Evolutionary conservation across 1,284 basidiomycete species (phyloP).

Genomic region (Erythrobasidium hasegawianum): DNA sequence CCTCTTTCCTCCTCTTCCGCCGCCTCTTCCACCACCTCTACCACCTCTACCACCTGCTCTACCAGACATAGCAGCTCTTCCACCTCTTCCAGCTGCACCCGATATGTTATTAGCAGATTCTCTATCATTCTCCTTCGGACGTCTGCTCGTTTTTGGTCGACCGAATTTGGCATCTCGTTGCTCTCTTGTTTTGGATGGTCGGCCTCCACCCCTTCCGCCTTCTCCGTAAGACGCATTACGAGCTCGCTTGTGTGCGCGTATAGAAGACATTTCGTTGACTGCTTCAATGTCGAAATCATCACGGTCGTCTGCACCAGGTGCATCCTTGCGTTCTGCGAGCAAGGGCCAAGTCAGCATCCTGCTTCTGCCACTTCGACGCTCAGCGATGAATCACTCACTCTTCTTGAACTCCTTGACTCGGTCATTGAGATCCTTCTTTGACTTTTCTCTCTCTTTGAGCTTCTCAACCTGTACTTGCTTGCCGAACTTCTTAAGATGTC

Average conservation of each 20-base stretch:
- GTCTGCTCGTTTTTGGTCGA: conserved; percentile 61
- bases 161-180: conserved; percentile 75
- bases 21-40: conserved; percentile 49
- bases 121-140: conserved; percentile 73
- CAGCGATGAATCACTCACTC: conserved; percentile 63
- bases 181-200: conserved; percentile 57
- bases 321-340: conserved; percentile 43
- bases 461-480: conserved; percentile 92
- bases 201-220: conserved; percentile 42
- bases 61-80: conserved; percentile 48
- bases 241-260: conserved; percentile 52
- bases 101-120: conserved; percentile 62
- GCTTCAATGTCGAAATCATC: conserved; percentile 74
- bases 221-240: conserved; percentile 46
- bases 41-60: conserved; percentile 44
- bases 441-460: conserved; percentile 67
- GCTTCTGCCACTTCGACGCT: too few species aligned
- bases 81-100: conserved; percentile 47
- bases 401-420: conserved; percentile 77
- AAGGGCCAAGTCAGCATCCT: too few species aligned
- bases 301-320: conserved; percentile 62
- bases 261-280: conserved; percentile 65
- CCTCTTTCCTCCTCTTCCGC: conserved; percentile 47
- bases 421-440: conserved; percentile 81
- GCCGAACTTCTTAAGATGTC: conserved; percentile 95